phyloP scores from a whole-genome alignment of 2,329 filamentous ascomycete species.

The Trichoderma arundinaceum region DNA sequence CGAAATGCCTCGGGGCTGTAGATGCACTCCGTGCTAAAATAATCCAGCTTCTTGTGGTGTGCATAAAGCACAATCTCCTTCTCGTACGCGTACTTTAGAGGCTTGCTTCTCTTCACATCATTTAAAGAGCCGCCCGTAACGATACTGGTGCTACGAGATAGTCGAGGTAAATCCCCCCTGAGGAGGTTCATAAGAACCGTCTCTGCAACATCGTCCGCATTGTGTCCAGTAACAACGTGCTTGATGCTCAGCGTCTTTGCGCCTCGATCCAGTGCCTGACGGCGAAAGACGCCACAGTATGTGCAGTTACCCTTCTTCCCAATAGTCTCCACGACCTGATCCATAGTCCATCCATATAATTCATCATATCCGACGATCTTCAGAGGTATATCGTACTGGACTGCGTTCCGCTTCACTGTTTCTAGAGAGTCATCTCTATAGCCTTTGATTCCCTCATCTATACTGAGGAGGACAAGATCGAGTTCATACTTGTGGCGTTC shows the following conservation, averaged over 20 bases:
- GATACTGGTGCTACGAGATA: slow-evolving; percentile 89
- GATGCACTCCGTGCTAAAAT: slow-evolving; percentile 98
- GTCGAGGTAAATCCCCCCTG: slow-evolving; percentile 83
- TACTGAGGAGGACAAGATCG: slow-evolving; percentile 83
- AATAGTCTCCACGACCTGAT: slow-evolving; percentile 93
- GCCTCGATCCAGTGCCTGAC: slow-evolving; percentile 91
- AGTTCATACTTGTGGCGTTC: slow-evolving; percentile 86
- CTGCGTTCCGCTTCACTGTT: slow-evolving; percentile 92
- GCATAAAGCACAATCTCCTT: slow-evolving; percentile 99
- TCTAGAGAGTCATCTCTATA: slow-evolving; percentile 96
- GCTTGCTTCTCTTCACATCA: slow-evolving; percentile 94
- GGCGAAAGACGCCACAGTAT: slow-evolving; percentile 94
- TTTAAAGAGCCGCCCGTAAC: slow-evolving; percentile 78
- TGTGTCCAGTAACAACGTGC: slow-evolving; percentile 96
- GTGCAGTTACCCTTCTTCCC: slow-evolving; percentile 99
- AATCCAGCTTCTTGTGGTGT: slow-evolving; percentile 94
- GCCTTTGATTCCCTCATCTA: slow-evolving; percentile 96
- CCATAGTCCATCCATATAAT: slow-evolving; percentile 99
- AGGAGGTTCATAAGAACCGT: slow-evolving; percentile 98
- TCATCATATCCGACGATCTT: slow-evolving; percentile 93
- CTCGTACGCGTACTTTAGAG: slow-evolving; percentile 96
- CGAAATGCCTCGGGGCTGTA: slow-evolving; percentile 97
- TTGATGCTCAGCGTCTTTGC: slow-evolving; percentile 85
- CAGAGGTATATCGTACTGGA: slow-evolving; percentile 88
- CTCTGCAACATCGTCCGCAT: slow-evolving; percentile 96